Evolutionary conservation across 495 filamentous ascomycete genomes (phyloP).

Genomic region (Hyaloscypha variabilis): DNA sequence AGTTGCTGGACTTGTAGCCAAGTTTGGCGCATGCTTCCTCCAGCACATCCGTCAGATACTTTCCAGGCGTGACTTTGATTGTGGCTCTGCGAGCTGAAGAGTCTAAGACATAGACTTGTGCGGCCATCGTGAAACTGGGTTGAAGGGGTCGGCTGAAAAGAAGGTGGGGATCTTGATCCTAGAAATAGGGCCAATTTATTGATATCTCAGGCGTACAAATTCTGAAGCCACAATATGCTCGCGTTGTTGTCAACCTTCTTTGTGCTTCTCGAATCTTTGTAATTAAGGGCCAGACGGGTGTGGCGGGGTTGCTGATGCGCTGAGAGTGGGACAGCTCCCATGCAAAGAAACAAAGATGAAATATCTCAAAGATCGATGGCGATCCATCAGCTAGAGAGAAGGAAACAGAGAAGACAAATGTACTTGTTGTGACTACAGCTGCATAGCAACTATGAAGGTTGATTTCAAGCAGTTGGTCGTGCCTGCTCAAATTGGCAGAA

Average conservation of each 20-base stretch:
- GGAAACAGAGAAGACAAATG: not conserved
- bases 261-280: slow-evolving; percentile 29
- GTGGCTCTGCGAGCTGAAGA: slow-evolving; percentile 68
- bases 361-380: not conserved
- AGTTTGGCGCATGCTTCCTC: slow-evolving; percentile 85
- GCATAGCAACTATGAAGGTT: slow-evolving; percentile 1
- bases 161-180: not conserved
- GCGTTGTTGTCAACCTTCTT: slow-evolving; percentile 16
- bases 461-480: slow-evolving; percentile 14
- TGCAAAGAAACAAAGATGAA: not conserved
- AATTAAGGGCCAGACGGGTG: slow-evolving; percentile 18
- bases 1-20: slow-evolving; percentile 68
- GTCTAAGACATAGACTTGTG: slow-evolving; percentile 87
- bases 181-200: not conserved
- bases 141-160: not conserved
- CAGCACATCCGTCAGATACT: slow-evolving; percentile 78
- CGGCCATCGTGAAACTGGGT: slow-evolving; percentile 63
- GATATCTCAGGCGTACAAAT: not conserved
- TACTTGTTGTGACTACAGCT: not conserved
- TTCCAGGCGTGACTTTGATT: slow-evolving; percentile 83
- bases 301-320: slow-evolving; percentile 27
- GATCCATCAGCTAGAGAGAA: not conserved
- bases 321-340: not conserved
- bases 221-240: not conserved
- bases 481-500: slow-evolving; percentile 19